Evolutionary conservation across 2,329 filamentous ascomycete genomes (phyloP).

Genomic region (Penicillium sp.): DNA sequence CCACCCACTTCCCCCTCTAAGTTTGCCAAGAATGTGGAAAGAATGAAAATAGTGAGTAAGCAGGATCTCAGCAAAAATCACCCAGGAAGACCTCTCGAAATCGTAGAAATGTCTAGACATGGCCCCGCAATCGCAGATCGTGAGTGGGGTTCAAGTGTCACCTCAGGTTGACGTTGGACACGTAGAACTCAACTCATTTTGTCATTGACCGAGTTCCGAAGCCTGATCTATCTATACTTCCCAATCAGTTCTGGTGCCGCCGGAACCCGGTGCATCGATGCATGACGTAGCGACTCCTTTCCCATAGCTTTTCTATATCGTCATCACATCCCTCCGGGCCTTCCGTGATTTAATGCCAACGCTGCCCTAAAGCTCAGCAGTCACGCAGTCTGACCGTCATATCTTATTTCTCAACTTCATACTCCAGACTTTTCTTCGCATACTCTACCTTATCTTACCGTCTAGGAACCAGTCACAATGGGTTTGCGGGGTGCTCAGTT

Average conservation of each 20-base stretch:
- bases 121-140: neutral
- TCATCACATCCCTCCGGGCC: constrained; percentile 30
- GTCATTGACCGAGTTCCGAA: constrained; percentile 11
- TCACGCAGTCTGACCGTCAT: neutral
- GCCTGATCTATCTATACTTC: neutral
- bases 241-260: constrained; percentile 11
- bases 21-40: neutral
- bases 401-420: neutral
- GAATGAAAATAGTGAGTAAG: neutral
- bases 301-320: constrained; percentile 22
- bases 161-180: neutral
- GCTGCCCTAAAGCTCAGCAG: constrained; percentile 1
- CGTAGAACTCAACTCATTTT: constrained; percentile 1
- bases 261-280: constrained; percentile 18
- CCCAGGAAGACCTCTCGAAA: neutral
- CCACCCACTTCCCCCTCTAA: neutral
- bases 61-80: neutral
- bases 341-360: constrained; percentile 30
- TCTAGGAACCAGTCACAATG: constrained; percentile 22
- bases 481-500: constrained; percentile 26
- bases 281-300: constrained; percentile 31
- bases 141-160: neutral
- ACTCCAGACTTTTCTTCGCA: neutral
- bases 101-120: neutral
- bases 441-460: neutral